Base-by-base conservation (phyloP, 2,329 filamentous ascomycete genomes). In the Diaporthe sp. region DNA sequence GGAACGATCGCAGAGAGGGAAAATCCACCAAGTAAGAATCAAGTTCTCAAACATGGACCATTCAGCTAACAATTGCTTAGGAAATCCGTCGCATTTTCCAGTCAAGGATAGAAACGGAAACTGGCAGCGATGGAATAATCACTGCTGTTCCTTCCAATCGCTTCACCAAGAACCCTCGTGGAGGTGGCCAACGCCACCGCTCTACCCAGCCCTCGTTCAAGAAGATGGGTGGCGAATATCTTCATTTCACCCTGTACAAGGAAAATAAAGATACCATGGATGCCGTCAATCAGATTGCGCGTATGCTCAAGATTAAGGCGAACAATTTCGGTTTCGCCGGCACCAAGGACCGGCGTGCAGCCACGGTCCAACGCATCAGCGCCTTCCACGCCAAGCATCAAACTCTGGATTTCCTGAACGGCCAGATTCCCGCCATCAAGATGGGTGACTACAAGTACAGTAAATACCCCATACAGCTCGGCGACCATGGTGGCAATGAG, bases 181-280 rank as follows among this genome's bases (percentile, higher is more conserved):
- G 82, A 15, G 82, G 83, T 12, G 79, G 82, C 22, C 81, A 84
- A 58, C 73, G 76, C 31, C 61, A 67, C 13, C 73, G 75, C 10
- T 73, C 69, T 39, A 73, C 69, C 15, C 73, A 75, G 39, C 73
- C 73, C 12, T 77, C 75, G 3, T 77, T 77, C 25, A 73, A 77
- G 49, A 71, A 78, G 78, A 80, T 75, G 76, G 83, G 89, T n/a
- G 95, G 94, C 25, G 93, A 95, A 67, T 97, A 95, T 82, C 86
- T 98, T 19, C 95, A 98, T 83, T 98, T 98, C 83, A 96, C 94
- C 0, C 88, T 98, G 70, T 97, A 96, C 90, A 98, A 98, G 85
- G 96, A 98, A 85, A 98, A 98, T 85, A 96, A 96, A 82, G 96
- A 98, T 82, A 98, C 96, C 1, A 97, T 98, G 94, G 96, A 98